Percentiles rank a stretch among this genome's conserved stretches.
Conservation (phyloP, 768 basidiomycete genomes). For the Kwoniella pini region DNA sequence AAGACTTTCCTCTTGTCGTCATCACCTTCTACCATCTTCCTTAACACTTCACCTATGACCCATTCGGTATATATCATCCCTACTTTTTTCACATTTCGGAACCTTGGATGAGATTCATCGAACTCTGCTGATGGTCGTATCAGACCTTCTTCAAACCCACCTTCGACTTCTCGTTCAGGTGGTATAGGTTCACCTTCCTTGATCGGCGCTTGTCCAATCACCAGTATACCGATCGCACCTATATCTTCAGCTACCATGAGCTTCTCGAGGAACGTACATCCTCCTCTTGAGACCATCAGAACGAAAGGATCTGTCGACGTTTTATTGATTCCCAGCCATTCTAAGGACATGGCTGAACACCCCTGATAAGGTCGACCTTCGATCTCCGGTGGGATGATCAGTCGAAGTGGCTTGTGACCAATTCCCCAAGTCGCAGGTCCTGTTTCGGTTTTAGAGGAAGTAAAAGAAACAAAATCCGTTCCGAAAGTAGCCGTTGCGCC, state of each 20-base stretch:
- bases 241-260: slow-evolving; percentile 67
- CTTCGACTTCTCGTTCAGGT: not conserved
- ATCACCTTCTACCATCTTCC: slow-evolving; percentile 1
- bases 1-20: slow-evolving; percentile 12
- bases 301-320: slow-evolving; percentile 48
- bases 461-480: slow-evolving; percentile 57
- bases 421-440: slow-evolving; percentile 9
- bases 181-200: not conserved
- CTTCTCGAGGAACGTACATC: slow-evolving; percentile 87
- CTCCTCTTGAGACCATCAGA: slow-evolving; percentile 69
- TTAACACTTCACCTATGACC: slow-evolving; percentile 29
- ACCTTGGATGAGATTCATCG: slow-evolving; percentile 23
- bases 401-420: slow-evolving; percentile 1
- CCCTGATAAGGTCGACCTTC: slow-evolving; percentile 8
- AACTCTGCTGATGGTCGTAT: slow-evolving; percentile 41
- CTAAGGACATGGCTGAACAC: not conserved
- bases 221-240: slow-evolving; percentile 75
- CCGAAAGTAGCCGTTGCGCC: slow-evolving; percentile 74
- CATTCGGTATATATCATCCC: slow-evolving; percentile 43
- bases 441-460: slow-evolving; percentile 12
- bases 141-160: slow-evolving; percentile 22
- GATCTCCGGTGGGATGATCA: slow-evolving; percentile 10
- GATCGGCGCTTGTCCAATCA: slow-evolving; percentile 57
- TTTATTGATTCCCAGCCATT: slow-evolving; percentile 1
- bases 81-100: slow-evolving; percentile 18